Evolutionary conservation across 2,329 filamentous ascomycete genomes (phyloP), one percentile per base, ranked within the genome.

Genomic region (Alternaria sp.): DNA sequence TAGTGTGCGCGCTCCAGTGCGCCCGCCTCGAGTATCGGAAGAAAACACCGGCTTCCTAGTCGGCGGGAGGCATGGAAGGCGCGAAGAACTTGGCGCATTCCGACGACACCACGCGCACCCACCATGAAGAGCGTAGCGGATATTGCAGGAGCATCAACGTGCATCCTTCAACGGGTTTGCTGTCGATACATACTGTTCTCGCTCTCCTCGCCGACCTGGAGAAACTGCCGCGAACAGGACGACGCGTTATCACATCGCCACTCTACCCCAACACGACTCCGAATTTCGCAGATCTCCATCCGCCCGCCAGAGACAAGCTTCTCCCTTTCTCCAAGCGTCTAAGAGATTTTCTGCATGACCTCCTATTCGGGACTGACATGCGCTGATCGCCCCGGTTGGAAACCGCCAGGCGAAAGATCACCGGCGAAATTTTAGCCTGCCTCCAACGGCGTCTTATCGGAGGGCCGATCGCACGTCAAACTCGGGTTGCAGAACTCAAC

Each of bases 401-500:
- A 62, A 60, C 63, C 47, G 59, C 56, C 56, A 67, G 60, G 57
- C 57, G 44, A 50, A 54, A 23, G 67, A 65, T 63, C 47, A 36
- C 44, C 56, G 57, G 43, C 44, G 54, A 44, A 58, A 57, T 26
- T 55, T 46, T 54, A 52, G 63, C 55, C 52, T 66, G 63, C 55
- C 56, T 43, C 43, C 64, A 68, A 67, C 67, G 64, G 67, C 66
- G 36, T 57, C 64, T 64, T 68, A 61, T 67, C 65, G 65, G 62
- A 62, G 54, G 36, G 56, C 56, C 30, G 50, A 60, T 60, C 58
- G 50, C 47, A 52, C 44, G 54, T 49, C 55, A 30, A 54, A 46
- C 43, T 59, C 59, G 57, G 51, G 49, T 46, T 59, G 30, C 59
- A 62, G 49, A 45, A 57, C 50, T 59, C 55, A 44, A 49, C 44